Percentiles rank a stretch among this genome's conserved stretches.
These are phyloP conservation scores for Pulveroboletus sp. DNA, from an alignment of 768 basidiomycete species.

Conservation along the genomic window DNA sequence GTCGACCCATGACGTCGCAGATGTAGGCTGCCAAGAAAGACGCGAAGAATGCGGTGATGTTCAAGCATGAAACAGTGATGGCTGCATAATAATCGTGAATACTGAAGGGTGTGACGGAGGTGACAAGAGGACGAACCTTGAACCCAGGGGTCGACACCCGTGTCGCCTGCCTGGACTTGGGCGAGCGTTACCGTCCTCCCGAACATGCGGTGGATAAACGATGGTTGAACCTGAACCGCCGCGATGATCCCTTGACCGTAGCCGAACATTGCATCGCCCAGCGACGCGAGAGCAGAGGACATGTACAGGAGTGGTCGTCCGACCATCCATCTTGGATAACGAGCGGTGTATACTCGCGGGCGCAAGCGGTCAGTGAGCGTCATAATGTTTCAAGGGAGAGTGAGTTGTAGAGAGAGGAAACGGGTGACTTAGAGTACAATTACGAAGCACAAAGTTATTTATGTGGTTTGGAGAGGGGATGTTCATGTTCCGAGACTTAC, in stretches of 20 bases:
- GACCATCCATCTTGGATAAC: slow-evolving; percentile 52
- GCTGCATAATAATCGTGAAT: slow-evolving; percentile 28
- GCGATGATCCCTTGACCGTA: slow-evolving; percentile 53
- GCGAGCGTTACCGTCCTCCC: slow-evolving; percentile 41
- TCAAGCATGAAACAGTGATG: slow-evolving; percentile 47
- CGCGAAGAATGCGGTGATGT: slow-evolving; percentile 47
- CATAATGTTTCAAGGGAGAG: slow-evolving; percentile 18
- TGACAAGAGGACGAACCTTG: slow-evolving; percentile 35
- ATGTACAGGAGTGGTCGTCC: slow-evolving; percentile 46
- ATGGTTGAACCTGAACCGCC: slow-evolving; percentile 48
- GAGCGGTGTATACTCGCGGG: slow-evolving; percentile 38
- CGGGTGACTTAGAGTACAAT: not conserved
- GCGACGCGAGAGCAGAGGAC: slow-evolving; percentile 50
- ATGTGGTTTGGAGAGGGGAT: slow-evolving; percentile 9
- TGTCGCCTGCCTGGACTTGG: slow-evolving; percentile 41
- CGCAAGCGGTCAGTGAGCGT: slow-evolving; percentile 29
- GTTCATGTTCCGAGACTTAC: slow-evolving; percentile 15
- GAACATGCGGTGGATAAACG: slow-evolving; percentile 48
- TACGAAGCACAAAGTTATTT: slow-evolving; percentile 16
- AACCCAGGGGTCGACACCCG: slow-evolving; percentile 43
- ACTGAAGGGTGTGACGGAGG: not conserved
- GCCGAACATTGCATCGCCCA: slow-evolving; percentile 56
- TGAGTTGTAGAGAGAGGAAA: not conserved
- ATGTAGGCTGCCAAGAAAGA: slow-evolving; percentile 45
- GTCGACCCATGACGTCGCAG: slow-evolving; percentile 48